Percentiles rank a stretch among this genome's conserved stretches.
phyloP scores from a whole-genome alignment of 768 basidiomycete species.

The Lepiota brunneoincarnata region DNA sequence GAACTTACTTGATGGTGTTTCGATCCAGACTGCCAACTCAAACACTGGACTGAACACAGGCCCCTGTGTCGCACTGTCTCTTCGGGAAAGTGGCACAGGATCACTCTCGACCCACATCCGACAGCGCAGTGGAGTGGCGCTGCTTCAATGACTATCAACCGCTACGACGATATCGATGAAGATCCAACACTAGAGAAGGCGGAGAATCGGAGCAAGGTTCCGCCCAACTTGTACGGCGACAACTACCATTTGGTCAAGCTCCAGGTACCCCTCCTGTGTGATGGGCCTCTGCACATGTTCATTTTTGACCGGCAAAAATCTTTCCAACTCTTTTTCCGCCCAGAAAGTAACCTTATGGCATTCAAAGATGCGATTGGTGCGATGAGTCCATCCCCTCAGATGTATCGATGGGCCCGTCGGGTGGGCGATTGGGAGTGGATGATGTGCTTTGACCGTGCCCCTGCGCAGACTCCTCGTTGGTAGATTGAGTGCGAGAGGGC shows the following conservation, averaged over 20 bases:
- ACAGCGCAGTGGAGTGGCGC: background rate
- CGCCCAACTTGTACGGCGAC: constrained; percentile 30
- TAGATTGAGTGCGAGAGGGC: background rate
- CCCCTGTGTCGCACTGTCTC: constrained; percentile 31
- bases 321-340: constrained; percentile 30
- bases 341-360: constrained; percentile 16
- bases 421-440: constrained; percentile 11
- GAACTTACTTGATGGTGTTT: background rate
- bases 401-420: constrained; percentile 14
- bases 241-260: constrained; percentile 39
- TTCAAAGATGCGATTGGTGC: constrained; percentile 19
- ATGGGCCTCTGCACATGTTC: constrained; percentile 21
- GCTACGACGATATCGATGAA: constrained; percentile 19
- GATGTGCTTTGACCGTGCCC: constrained; percentile 14
- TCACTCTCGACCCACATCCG: constrained; percentile 20
- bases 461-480: constrained; percentile 9
- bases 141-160: constrained; percentile 16
- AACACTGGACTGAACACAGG: constrained; percentile 41
- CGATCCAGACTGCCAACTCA: constrained; percentile 33
- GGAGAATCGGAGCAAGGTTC: constrained; percentile 8
- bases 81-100: constrained; percentile 34
- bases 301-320: constrained; percentile 40
- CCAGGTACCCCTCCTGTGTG: constrained; percentile 23
- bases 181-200: background rate
- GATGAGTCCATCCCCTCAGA: constrained; percentile 4